Base-by-base conservation (phyloP, 2,329 filamentous ascomycete species). In the Phialemoniopsis sp. region DNA sequence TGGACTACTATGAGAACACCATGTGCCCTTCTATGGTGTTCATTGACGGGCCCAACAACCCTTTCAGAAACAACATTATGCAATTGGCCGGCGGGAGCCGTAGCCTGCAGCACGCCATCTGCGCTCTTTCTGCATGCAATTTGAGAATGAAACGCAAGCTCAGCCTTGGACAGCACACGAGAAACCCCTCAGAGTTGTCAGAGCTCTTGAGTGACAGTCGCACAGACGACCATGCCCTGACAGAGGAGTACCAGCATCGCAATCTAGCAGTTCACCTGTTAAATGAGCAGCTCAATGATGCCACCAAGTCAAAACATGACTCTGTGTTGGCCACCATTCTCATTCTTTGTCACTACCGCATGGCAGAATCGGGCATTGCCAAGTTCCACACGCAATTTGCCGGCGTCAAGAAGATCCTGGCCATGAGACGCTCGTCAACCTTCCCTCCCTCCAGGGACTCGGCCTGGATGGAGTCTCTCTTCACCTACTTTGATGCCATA, bases 321-420 rank as follows among this genome's bases (percentile, higher is more conserved):
- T 90, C 88, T 0, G 87, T 93, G 5, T 71, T 96, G 21, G 90
- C 89, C 3, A 95, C 89, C 4, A 80, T 96, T 29, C 75, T 96
- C 30, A 77, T 96, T 8, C 73, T 96, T 4, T 95, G 89, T 57
- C 82, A 96, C 44, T 95, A 95, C 59, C 87, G 94, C 50, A 89
- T 95, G 66, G 93, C 89, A 46, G 90, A 96, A 61, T 93, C 87
- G 1, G 91, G 91, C 4, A 84, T 96, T 49, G 89, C 88, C 15
- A 91, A 91, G 54, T 96, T 96, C 64, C 87, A 89, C 50, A 93
- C 87, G 0, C 91, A 96, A 57, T 89, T 96, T 53, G 89, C 89
- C 1, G 90, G 91, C 1, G 89, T 96, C 30, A 90, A 89, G 64
- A 94, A 94, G 68, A 80, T 97, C 26, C 75, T 96, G 10, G 78